A percentile compares a stretch with the other conserved stretches of the same genome.
These are phyloP conservation scores for Exophiala sideris DNA, from an alignment of 2,329 filamentous ascomycete genomes.

Conservation along the genomic window DNA sequence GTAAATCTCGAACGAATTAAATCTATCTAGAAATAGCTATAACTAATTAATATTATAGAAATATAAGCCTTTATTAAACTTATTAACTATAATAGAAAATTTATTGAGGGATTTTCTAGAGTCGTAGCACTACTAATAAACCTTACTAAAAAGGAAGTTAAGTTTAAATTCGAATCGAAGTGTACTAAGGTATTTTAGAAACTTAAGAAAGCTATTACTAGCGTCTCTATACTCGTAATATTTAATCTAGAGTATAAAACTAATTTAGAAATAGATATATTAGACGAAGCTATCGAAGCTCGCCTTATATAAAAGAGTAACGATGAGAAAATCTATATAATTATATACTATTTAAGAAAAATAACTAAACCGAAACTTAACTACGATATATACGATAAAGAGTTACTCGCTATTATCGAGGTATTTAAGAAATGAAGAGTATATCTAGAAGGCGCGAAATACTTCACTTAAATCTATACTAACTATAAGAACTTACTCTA, in stretches of 20 bases:
- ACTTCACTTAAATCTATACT: constrained; percentile 16
- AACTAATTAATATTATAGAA: constrained; percentile 20
- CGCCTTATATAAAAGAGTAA: constrained; percentile 4
- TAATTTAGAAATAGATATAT: constrained; percentile 19
- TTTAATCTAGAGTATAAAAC: constrained; percentile 16
- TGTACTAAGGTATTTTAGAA: neutral
- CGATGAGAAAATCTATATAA: constrained; percentile 4
- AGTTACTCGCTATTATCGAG: constrained; percentile 23
- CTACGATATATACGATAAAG: constrained; percentile 21
- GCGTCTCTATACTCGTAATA: constrained; percentile 10
- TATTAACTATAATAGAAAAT: constrained; percentile 29
- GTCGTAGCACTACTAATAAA: constrained; percentile 24
- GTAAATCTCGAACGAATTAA: constrained; percentile 31
- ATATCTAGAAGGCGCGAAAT: constrained; percentile 13
- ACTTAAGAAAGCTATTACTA: too few species aligned
- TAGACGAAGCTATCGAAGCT: neutral
- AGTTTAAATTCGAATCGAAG: constrained; percentile 14
- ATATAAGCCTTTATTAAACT: neutral
- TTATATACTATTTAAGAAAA: neutral
- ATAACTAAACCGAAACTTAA: neutral
- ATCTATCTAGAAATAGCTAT: constrained; percentile 23
- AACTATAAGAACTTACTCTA: constrained; percentile 24
- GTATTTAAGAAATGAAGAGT: constrained; percentile 16
- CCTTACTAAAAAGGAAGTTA: constrained; percentile 16
- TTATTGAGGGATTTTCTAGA: constrained; percentile 29